A percentile compares a stretch with the other conserved stretches of the same genome.
Evolutionary conservation across 495 filamentous ascomycete species (phyloP).

Genomic region (Penicillium verhagenii): DNA sequence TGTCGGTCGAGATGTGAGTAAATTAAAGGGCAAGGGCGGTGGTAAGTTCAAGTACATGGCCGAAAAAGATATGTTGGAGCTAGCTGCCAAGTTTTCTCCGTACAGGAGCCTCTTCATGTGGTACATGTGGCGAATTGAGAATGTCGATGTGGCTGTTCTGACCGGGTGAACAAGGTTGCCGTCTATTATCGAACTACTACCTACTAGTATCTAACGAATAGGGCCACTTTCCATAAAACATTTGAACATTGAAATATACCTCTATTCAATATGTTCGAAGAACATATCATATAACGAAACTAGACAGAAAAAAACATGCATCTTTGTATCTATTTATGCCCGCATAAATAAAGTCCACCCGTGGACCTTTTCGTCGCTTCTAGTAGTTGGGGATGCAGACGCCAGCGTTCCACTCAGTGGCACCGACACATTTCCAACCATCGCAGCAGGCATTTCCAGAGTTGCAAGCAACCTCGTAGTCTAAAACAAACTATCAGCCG

Average conservation of each 20-base stretch:
- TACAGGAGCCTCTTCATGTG: constrained; percentile 82
- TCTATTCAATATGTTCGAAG: background rate
- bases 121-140: constrained; percentile 89
- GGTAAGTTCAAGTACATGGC: constrained; percentile 98
- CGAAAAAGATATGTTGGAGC: constrained; percentile 86
- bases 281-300: background rate
- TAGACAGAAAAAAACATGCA: background rate
- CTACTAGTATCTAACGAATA: too few relatives aligned
- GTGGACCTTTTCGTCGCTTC: background rate
- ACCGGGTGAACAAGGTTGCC: constrained; percentile 28
- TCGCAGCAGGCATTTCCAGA: background rate
- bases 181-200: background rate
- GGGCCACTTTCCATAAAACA: background rate
- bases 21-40: constrained; percentile 74
- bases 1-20: constrained; percentile 75
- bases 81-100: constrained; percentile 75
- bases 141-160: constrained; percentile 69
- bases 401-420: background rate
- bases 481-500: background rate
- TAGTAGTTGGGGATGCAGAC: background rate
- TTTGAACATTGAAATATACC: background rate
- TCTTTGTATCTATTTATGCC: background rate
- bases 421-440: background rate
- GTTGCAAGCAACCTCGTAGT: background rate
- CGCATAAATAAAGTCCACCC: background rate